Evolutionary conservation across 179 eudicot species (phyloP), one percentile per base, ranked within the genome.

Genomic region (Gypsophila paniculata): DNA sequence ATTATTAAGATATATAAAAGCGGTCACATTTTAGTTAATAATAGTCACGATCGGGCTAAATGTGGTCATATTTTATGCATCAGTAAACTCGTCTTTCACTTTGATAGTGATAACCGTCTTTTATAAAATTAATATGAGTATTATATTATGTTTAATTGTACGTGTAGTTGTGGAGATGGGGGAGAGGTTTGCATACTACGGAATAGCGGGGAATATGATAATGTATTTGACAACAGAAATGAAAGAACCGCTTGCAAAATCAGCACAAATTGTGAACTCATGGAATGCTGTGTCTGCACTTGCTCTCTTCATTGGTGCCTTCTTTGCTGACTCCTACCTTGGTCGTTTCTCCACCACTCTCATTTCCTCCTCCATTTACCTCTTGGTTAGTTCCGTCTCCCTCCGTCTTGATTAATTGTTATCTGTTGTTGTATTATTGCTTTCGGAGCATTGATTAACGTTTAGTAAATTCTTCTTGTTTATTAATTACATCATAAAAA

Each of bases 101-200:
- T n/a, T n/a, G n/a, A n/a, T n/a, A n/a, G n/a, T n/a, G n/a, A n/a
- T n/a, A n/a, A n/a, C n/a, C n/a, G n/a, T n/a, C n/a, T n/a, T n/a
- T n/a, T n/a, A n/a, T n/a, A n/a, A n/a, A n/a, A n/a, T n/a, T n/a
- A n/a, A n/a, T n/a, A n/a, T n/a, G n/a, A n/a, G n/a, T n/a, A n/a
- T 36, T 36, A 7, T 36, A 2, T 36, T 36, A 2, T 21, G 4
- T 57, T 21, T 57, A 8, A 9, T 22, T 23, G 62, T 58, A 5
- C 1, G 34, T 57, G 61, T 57, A 90, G 94, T 80, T 74, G 87
- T 90, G 69, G 96, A 90, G 72, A 79, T 89, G 74, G 88, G 87
- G 13, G 93, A 90, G 84, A 75, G 96, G 49, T 89, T 90, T 57
- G 88, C 91, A 0, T 90, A 82, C 68, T 89, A 82, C 51, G 96